phyloP scores from a whole-genome alignment of 768 basidiomycete genomes.

The Lepiota venenata region DNA sequence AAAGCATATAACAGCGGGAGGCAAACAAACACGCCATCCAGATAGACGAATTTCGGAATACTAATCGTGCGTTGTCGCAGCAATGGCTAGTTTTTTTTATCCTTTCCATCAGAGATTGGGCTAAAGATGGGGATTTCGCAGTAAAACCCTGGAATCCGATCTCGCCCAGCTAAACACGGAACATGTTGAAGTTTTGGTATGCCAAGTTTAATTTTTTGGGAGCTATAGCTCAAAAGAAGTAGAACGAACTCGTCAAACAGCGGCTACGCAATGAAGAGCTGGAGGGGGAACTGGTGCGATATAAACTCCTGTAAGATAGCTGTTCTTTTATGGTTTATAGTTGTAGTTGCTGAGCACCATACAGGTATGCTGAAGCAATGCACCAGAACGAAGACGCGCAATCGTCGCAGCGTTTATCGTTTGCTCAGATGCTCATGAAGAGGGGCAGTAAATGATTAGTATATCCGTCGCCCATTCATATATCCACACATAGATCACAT shows the following conservation, averaged over 20 bases:
- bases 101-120: background rate
- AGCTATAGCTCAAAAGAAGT: background rate
- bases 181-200: conserved; percentile 73
- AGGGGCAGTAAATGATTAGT: conserved; percentile 31
- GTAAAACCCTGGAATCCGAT: conserved; percentile 76
- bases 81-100: conserved; percentile 64
- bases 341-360: conserved; percentile 1
- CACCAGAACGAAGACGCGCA: conserved; percentile 72
- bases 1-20: conserved; percentile 37
- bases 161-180: conserved; percentile 80
- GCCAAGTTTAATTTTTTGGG: conserved; percentile 15
- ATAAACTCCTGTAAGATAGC: conserved; percentile 77
- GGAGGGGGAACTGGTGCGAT: conserved; percentile 90
- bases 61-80: conserved; percentile 68
- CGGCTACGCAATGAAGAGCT: conserved; percentile 90
- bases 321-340: conserved; percentile 8
- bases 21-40: conserved; percentile 83
- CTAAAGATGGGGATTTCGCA: conserved; percentile 25
- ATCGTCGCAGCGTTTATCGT: conserved; percentile 61
- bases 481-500: background rate
- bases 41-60: conserved; percentile 77
- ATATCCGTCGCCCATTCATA: background rate
- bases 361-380: conserved; percentile 69
- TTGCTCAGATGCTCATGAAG: conserved; percentile 41
- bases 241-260: conserved; percentile 91